phyloP scores from a whole-genome alignment of 2,329 filamentous ascomycete genomes.

The Neoscytalidium dimidiatum region DNA sequence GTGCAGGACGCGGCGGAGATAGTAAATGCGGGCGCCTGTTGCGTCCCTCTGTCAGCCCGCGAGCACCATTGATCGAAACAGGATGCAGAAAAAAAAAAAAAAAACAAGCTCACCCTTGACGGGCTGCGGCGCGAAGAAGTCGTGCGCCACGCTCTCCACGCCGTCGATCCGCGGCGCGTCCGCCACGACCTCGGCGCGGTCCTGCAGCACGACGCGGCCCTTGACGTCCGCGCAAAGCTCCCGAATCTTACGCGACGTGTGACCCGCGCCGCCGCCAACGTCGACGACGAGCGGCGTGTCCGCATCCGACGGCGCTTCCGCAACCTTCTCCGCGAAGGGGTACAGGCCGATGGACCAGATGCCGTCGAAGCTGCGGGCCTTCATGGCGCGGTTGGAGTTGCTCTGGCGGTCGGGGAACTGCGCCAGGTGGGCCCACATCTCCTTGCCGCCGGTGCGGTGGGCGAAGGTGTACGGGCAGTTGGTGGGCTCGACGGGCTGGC shows the following conservation, averaged over 20 bases:
- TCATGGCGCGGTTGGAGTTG: conserved; percentile 8
- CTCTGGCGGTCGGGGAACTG: conserved; percentile 11
- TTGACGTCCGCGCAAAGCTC: conserved; percentile 34
- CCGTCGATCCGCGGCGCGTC: conserved; percentile 29
- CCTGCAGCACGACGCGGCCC: conserved; percentile 44
- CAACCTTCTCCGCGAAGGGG: conserved; percentile 1
- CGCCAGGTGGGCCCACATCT: background rate
- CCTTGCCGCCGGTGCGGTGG: conserved; percentile 4
- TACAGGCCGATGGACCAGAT: conserved; percentile 13
- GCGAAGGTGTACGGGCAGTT: conserved; percentile 20
- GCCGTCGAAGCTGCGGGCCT: background rate
- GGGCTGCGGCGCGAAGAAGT: conserved; percentile 32
- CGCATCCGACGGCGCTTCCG: background rate
- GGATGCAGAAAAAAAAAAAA: too few relatives aligned
- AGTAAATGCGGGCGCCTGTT: conserved; percentile 36
- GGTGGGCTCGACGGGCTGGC: conserved; percentile 3
- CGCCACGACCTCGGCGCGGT: conserved; percentile 36
- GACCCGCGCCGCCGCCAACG: conserved; percentile 43
- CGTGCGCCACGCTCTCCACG: conserved; percentile 31
- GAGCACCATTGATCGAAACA: too few relatives aligned
- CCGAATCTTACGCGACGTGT: conserved; percentile 38
- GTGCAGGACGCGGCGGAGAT: conserved; percentile 41
- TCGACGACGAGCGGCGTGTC: conserved; percentile 39
- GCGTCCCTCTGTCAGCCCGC: background rate
- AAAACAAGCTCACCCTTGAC: conserved; percentile 27